phyloP scores from a whole-genome alignment of 768 basidiomycete genomes.

The Pisolithus tinctorius region DNA sequence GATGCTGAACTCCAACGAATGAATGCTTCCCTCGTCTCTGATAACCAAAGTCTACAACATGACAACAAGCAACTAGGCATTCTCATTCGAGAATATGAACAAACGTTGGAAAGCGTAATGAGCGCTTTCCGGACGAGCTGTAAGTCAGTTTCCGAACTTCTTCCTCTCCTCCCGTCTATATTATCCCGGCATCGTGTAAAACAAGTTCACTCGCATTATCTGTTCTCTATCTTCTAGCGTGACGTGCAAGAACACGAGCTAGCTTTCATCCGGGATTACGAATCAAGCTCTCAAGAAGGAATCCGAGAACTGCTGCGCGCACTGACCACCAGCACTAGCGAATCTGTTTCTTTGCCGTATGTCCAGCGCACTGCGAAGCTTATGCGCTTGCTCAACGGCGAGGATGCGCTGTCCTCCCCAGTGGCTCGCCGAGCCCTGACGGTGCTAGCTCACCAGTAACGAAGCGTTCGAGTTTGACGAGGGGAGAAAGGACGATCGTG shows the following conservation, averaged over 20 bases:
- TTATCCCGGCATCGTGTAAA: not conserved
- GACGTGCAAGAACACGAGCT: conserved; percentile 92
- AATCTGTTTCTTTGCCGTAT: conserved; percentile 65
- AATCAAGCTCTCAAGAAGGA: conserved; percentile 73
- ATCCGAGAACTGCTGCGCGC: conserved; percentile 54
- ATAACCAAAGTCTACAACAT: conserved; percentile 81
- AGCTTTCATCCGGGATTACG: conserved; percentile 84
- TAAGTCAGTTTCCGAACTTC: conserved; percentile 35
- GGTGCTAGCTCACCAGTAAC: conserved; percentile 1
- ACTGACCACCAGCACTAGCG: conserved; percentile 54
- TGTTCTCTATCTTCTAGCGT: conserved; percentile 42
- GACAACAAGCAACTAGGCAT: conserved; percentile 94
- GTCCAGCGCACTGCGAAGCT: conserved; percentile 64
- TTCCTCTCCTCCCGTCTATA: not conserved
- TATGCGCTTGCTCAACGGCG: conserved; percentile 64
- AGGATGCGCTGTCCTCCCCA: conserved; percentile 32
- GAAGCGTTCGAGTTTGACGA: conserved; percentile 19
- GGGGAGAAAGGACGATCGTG: conserved; percentile 58
- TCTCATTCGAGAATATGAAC: conserved; percentile 94
- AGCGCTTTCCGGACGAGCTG: conserved; percentile 85
- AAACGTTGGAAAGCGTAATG: conserved; percentile 94
- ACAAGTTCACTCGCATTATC: not conserved
- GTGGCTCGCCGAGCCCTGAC: not conserved
- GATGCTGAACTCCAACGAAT: conserved; percentile 85
- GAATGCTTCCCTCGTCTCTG: conserved; percentile 68